A percentile compares a stretch with the other conserved stretches of the same genome.
These are phyloP conservation scores for Aegilops speltoides DNA, from an alignment of 176 grass and related monocot species.

Conservation along the genomic window DNA sequence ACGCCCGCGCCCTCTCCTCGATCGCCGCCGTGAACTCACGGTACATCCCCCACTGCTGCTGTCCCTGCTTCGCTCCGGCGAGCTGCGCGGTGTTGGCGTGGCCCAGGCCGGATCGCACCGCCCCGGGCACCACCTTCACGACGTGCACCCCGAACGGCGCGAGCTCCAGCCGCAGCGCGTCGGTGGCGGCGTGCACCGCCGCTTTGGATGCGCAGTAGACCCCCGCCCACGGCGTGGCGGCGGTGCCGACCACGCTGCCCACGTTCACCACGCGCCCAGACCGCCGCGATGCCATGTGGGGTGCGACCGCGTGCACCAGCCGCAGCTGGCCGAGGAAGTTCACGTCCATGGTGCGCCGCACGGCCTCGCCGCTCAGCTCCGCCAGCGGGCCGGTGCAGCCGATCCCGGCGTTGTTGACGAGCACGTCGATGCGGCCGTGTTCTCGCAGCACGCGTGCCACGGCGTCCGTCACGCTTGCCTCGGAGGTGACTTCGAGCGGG, in stretches of 20 bases:
- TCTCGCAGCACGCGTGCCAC: background rate
- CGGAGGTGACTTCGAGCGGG: conserved; percentile 57
- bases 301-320: conserved; percentile 40
- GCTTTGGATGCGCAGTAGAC: conserved; percentile 63
- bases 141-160: conserved; percentile 56
- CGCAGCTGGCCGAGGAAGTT: conserved; percentile 57
- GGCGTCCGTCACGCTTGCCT: conserved; percentile 1
- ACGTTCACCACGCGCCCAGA: conserved; percentile 57
- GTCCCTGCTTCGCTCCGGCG: background rate
- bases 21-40: conserved; percentile 30
- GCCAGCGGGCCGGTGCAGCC: conserved; percentile 61
- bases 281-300: conserved; percentile 22
- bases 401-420: conserved; percentile 65
- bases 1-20: conserved; percentile 34
- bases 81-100: conserved; percentile 36
- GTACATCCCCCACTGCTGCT: conserved; percentile 34
- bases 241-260: conserved; percentile 47
- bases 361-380: conserved; percentile 29
- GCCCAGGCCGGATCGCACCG: conserved; percentile 28
- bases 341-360: conserved; percentile 42
- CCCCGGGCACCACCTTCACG: conserved; percentile 53
- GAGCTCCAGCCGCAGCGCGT: conserved; percentile 55
- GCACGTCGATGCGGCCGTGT: conserved; percentile 47
- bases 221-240: conserved; percentile 48
- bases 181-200: conserved; percentile 59